These are phyloP conservation scores for Diplodia sapinea DNA, from an alignment of 2,329 filamentous ascomycete species.

Conservation along the genomic window DNA sequence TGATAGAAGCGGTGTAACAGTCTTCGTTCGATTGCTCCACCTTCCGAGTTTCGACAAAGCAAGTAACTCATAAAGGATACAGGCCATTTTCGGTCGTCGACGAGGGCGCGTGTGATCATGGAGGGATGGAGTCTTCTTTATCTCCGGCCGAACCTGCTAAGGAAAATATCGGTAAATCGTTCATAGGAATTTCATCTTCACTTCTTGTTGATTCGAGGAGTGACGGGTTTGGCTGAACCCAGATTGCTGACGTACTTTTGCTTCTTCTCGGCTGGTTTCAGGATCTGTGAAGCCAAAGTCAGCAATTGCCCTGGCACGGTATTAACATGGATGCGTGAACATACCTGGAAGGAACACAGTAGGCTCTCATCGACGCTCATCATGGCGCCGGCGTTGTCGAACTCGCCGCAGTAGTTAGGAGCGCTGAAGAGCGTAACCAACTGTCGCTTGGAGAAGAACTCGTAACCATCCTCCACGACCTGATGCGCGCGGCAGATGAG, in stretches of 20 bases:
- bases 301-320: neutral
- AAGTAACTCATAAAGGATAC: conserved; percentile 31
- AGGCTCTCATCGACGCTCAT: conserved; percentile 99
- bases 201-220: conserved; percentile 71
- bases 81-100: conserved; percentile 31
- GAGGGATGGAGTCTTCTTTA: conserved; percentile 56
- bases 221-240: conserved; percentile 71
- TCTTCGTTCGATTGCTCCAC: conserved; percentile 24
- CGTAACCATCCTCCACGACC: conserved; percentile 98
- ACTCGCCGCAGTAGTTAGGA: conserved; percentile 99
- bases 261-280: conserved; percentile 99
- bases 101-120: conserved; percentile 32
- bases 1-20: conserved; percentile 21
- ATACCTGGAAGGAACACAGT: conserved; percentile 97
- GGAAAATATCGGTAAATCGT: conserved; percentile 48
- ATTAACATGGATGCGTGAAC: conserved; percentile 34
- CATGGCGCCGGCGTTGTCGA: conserved; percentile 99
- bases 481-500: conserved; percentile 98
- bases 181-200: conserved; percentile 39
- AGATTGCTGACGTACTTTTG: conserved; percentile 93
- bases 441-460: conserved; percentile 99
- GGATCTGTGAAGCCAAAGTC: conserved; percentile 67
- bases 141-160: conserved; percentile 95
- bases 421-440: conserved; percentile 97
- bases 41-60: conserved; percentile 28